A percentile compares a stretch with the other conserved stretches of the same genome.
phyloP scores from a whole-genome alignment of 768 basidiomycete genomes.

The Auriscalpium microsporum region DNA sequence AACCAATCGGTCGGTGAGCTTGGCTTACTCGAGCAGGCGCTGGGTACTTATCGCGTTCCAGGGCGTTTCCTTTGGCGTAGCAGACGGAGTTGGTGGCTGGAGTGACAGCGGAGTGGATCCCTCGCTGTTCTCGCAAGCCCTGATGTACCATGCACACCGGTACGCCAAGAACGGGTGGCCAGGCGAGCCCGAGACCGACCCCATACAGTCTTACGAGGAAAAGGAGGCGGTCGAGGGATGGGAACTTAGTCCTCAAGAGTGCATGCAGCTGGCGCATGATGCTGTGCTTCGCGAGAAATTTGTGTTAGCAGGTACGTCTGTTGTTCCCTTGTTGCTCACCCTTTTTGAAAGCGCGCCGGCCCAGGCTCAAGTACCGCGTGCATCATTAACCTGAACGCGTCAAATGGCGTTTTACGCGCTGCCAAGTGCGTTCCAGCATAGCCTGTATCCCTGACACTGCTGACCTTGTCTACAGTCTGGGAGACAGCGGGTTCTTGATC shows the following conservation, averaged over 20 bases:
- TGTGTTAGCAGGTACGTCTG: slow-evolving; percentile 25
- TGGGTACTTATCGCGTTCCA: slow-evolving; percentile 22
- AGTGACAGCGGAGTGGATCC: slow-evolving; percentile 76
- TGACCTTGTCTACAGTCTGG: slow-evolving; percentile 38
- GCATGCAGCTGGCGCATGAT: slow-evolving; percentile 62
- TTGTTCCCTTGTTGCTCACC: background rate
- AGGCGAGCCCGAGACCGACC: slow-evolving; percentile 77
- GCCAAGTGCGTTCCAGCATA: slow-evolving; percentile 50
- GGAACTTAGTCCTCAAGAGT: slow-evolving; percentile 60
- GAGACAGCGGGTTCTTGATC: slow-evolving; percentile 72
- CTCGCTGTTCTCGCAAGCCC: slow-evolving; percentile 80
- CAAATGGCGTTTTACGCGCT: slow-evolving; percentile 65
- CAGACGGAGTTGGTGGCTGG: slow-evolving; percentile 95
- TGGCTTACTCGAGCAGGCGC: background rate
- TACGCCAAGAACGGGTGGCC: slow-evolving; percentile 70
- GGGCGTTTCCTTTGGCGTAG: slow-evolving; percentile 77
- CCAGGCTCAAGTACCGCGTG: slow-evolving; percentile 82
- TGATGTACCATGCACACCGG: slow-evolving; percentile 81
- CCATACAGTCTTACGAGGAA: slow-evolving; percentile 63
- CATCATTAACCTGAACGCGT: slow-evolving; percentile 63
- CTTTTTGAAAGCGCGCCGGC: slow-evolving; percentile 5
- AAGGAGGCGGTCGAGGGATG: slow-evolving; percentile 59
- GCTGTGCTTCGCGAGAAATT: slow-evolving; percentile 60
- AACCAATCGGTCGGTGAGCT: slow-evolving; percentile 60
- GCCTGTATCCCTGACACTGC: background rate